Conservation (phyloP, 257 asterid genomes). For the Rhazya stricta region DNA sequence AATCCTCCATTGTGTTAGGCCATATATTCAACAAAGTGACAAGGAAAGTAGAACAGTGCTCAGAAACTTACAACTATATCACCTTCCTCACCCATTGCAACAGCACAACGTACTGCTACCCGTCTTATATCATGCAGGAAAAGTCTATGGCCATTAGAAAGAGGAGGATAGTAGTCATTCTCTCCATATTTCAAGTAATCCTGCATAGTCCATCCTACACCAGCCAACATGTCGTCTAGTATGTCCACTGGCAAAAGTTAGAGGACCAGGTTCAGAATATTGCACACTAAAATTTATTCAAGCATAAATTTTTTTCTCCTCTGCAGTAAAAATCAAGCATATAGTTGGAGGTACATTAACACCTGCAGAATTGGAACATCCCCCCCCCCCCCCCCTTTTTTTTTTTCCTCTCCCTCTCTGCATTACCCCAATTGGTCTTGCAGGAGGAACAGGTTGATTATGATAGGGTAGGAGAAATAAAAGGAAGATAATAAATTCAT, state of each 20-base stretch:
- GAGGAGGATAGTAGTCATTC: conserved; percentile 96
- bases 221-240: conserved; percentile 91
- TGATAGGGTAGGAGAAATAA: neutral
- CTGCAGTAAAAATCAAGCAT: neutral
- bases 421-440: neutral
- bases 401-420: too few relatives aligned
- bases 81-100: conserved; percentile 99
- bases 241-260: conserved; percentile 65
- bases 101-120: conserved; percentile 94
- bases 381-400: too few relatives aligned
- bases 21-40: neutral
- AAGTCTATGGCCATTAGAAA: conserved; percentile 81
- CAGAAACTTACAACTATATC: conserved; percentile 77
- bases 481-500: neutral
- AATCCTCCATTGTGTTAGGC: neutral
- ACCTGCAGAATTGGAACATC: neutral
- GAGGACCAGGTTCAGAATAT: conserved; percentile 5
- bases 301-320: neutral
- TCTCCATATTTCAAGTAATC: conserved; percentile 91
- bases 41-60: neutral
- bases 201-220: conserved; percentile 95
- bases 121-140: conserved; percentile 91
- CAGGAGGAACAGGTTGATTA: neutral
- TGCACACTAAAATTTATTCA: neutral
- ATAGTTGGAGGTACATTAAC: neutral